Conservation (phyloP, 176 grass and related monocot species). For the Bonia amplexicaulis region DNA sequence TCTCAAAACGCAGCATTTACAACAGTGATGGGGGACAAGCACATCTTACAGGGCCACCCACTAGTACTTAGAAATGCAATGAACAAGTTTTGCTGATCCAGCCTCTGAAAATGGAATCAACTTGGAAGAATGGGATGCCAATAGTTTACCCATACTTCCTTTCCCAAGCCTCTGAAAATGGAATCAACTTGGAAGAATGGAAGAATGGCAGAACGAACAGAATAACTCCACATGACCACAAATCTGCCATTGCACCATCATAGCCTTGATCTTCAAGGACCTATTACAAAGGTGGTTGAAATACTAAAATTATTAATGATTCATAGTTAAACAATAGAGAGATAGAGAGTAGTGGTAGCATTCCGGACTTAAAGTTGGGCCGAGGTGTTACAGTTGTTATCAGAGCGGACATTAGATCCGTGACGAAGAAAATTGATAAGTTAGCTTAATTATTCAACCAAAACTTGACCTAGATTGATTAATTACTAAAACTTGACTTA, state of each 20-base stretch:
- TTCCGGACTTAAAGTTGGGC: too few relatives aligned
- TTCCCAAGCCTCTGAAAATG: too few relatives aligned
- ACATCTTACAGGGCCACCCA: neutral
- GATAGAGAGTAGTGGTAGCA: too few relatives aligned
- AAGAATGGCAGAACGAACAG: conserved; percentile 76
- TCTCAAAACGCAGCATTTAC: conserved; percentile 29
- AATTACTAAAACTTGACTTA: too few relatives aligned
- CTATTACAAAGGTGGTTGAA: conserved; percentile 26
- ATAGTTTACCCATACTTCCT: conserved; percentile 37
- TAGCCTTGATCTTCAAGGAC: conserved; percentile 96
- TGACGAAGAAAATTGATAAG: too few relatives aligned
- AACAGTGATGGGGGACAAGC: neutral
- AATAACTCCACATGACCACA: conserved; percentile 99
- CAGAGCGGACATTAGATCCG: too few relatives aligned
- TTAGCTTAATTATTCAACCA: too few relatives aligned
- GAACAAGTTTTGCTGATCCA: neutral
- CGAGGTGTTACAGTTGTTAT: too few relatives aligned
- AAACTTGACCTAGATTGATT: too few relatives aligned
- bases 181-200: too few relatives aligned
- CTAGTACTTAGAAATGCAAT: neutral
- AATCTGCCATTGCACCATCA: conserved; percentile 90
- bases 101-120: neutral
- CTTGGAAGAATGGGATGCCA: conserved; percentile 20
- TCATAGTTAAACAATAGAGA: neutral
- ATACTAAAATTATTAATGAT: neutral